Base-by-base conservation (phyloP, 345 rosid genomes). In the Aquilaria malaccensis region DNA sequence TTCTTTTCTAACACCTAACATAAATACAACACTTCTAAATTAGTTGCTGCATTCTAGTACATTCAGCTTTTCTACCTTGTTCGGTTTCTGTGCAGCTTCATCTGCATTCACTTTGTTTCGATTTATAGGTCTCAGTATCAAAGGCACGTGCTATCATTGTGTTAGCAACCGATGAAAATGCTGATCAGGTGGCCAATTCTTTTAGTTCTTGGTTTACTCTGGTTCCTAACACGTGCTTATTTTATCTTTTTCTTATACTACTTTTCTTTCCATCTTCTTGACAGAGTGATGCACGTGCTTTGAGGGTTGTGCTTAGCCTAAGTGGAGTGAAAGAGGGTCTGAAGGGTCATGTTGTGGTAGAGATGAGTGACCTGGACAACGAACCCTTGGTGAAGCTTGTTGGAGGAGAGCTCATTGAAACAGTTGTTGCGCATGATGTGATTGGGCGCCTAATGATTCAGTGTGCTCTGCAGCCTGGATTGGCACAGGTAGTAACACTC, bases 401-500 rank as follows among this genome's bases (percentile, higher is more conserved):
- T 67, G 96, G 98, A 70, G 98, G 92, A 71, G 95, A 86, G 48
- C 86, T 78, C 33, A 82, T 86, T 56, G 96, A 91, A 85, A 88
- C 98, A 37, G 92, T 88, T 71, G 98, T 83, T 66, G 95, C 98
- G 6, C 96, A 91, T 79, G 98, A 88, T 79, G 98, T 91, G 76
- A 91, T 91, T 55, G 96, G 95, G 15, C 92, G 96, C 57, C 81
- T 91, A 74, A 91, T 91, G 98, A 91, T 91, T 65, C 98, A 91
- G 64, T 86, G 96, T 65, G 95, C 98, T 69, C 72, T 88, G 60
- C 95, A 88, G 70, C 98, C 95, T 13, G 98, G 98, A 13, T 90
- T 91, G 56, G 98, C 98, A n/a, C 96, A 83, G 87, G 92, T 88
- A 74, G 5, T 37, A 37, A 37, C 43, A 37, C 43, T 3, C 22